Percentiles rank a stretch among this genome's conserved stretches.
Conservation (phyloP, 805 yeast genomes). For the Candida koratica region DNA sequence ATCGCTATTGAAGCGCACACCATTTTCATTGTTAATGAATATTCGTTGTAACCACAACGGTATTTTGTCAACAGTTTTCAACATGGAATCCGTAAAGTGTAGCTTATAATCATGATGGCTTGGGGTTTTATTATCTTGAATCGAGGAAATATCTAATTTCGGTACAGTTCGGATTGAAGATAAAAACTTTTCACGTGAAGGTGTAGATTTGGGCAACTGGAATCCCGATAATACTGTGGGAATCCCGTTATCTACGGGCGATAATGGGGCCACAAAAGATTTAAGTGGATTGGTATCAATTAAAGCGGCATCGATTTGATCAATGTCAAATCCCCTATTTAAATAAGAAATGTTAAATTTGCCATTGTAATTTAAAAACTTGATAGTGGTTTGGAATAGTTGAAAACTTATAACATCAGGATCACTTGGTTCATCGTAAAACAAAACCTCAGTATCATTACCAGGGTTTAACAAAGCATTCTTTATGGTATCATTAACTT, state of each 20-base stretch:
- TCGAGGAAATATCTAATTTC: constrained; percentile 18
- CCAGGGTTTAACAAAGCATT: constrained; percentile 17
- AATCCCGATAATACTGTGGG: constrained; percentile 33
- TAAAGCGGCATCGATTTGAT: constrained; percentile 2
- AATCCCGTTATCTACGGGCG: constrained; percentile 4
- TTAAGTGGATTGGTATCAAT: too few species aligned
- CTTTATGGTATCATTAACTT: constrained; percentile 21
- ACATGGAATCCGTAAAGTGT: constrained; percentile 19
- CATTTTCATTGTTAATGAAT: neutral
- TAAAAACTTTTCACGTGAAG: constrained; percentile 32
- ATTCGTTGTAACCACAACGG: constrained; percentile 33
- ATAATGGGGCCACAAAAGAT: constrained; percentile 6
- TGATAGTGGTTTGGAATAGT: constrained; percentile 32
- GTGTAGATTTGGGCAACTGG: constrained; percentile 39
- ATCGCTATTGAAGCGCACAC: constrained; percentile 12
- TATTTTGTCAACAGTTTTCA: constrained; percentile 15
- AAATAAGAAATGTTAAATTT: constrained; percentile 10
- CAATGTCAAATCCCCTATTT: constrained; percentile 9
- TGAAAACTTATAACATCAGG: constrained; percentile 20
- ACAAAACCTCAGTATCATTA: constrained; percentile 22
- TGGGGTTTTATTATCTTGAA: constrained; percentile 12
- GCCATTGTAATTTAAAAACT: constrained; percentile 22
- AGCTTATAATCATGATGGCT: constrained; percentile 15
- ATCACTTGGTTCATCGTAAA: constrained; percentile 33
- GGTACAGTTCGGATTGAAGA: constrained; percentile 32